These are phyloP conservation scores for Trichosporon sp. DNA, from an alignment of 1,284 basidiomycete genomes.

Conservation along the genomic window DNA sequence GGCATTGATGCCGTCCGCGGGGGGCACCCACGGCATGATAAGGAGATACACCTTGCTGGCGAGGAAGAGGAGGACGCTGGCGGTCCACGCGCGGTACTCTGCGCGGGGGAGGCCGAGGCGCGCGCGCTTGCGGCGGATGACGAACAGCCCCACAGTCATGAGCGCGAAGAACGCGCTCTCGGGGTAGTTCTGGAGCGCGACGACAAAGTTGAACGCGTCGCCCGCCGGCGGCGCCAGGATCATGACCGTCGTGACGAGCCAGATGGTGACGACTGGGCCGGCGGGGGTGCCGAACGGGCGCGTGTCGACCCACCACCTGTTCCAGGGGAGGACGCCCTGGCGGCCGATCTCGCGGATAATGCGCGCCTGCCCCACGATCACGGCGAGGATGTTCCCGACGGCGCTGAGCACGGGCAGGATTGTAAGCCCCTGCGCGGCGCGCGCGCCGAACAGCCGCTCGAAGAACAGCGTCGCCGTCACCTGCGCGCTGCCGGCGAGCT, in stretches of 20 bases:
- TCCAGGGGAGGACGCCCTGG: constrained; percentile 45
- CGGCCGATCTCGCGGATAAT: constrained; percentile 43
- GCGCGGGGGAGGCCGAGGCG: constrained; percentile 45
- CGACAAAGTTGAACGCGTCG: constrained; percentile 56
- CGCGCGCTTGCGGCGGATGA: constrained; percentile 49
- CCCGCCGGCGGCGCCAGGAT: constrained; percentile 57
- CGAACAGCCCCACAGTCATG: constrained; percentile 51
- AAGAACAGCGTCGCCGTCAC: constrained; percentile 47
- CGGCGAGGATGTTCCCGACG: constrained; percentile 35
- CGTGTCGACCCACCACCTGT: constrained; percentile 35
- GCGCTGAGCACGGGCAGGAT: constrained; percentile 47
- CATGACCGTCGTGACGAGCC: constrained; percentile 54
- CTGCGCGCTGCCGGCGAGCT: constrained; percentile 36
- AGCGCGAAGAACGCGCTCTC: constrained; percentile 51
- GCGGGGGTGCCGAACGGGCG: constrained; percentile 46
- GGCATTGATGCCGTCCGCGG: constrained; percentile 30
- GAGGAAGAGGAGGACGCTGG: constrained; percentile 48
- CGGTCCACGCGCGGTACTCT: constrained; percentile 52
- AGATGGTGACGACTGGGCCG: constrained; percentile 53
- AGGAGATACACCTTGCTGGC: constrained; percentile 52
- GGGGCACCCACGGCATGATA: constrained; percentile 54
- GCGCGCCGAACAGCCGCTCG: constrained; percentile 45
- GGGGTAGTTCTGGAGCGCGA: constrained; percentile 52
- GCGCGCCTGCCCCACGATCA: constrained; percentile 47
- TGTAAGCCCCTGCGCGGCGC: constrained; percentile 32